These are phyloP conservation scores for Coniochaeta sp. DNA, from an alignment of 2,329 filamentous ascomycete species.

Conservation along the genomic window DNA sequence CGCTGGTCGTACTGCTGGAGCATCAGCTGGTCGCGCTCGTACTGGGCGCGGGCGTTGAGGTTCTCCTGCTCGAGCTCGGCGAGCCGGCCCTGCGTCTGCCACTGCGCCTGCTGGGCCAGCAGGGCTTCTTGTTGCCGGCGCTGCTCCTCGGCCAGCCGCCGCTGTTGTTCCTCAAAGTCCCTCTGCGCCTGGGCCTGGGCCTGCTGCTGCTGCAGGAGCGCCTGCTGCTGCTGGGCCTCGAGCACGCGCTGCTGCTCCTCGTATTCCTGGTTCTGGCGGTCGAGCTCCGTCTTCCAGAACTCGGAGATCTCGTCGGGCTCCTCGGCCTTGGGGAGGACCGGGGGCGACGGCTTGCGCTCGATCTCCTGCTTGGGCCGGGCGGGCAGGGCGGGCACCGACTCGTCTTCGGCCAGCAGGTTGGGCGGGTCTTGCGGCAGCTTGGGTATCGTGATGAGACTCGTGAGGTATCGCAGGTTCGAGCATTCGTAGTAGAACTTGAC, in stretches of 20 bases:
- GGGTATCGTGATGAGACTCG: conserved; percentile 90
- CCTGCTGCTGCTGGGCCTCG: conserved; percentile 78
- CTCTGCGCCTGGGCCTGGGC: conserved; percentile 78
- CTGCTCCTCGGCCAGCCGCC: conserved; percentile 80
- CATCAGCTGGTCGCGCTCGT: conserved; percentile 95
- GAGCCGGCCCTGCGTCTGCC: conserved; percentile 91
- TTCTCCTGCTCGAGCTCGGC: conserved; percentile 95
- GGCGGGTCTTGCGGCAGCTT: conserved; percentile 93
- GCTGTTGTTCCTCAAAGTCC: conserved; percentile 96
- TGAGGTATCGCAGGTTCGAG: conserved; percentile 93
- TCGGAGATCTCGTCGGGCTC: conserved; percentile 95
- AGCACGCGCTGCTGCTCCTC: conserved; percentile 88
- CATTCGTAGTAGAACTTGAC: conserved; percentile 99
- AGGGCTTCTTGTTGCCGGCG: conserved; percentile 85
- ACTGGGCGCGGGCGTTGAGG: conserved; percentile 86
- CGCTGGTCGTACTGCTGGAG: conserved; percentile 93
- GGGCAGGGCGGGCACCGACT: conserved; percentile 75
- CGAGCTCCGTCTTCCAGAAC: conserved; percentile 94
- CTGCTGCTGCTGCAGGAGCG: conserved; percentile 74
- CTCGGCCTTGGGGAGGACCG: conserved; percentile 58
- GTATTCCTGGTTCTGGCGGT: conserved; percentile 87
- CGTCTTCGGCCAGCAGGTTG: conserved; percentile 79
- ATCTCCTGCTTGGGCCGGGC: conserved; percentile 71
- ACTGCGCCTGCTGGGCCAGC: conserved; percentile 78
- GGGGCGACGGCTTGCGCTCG: conserved; percentile 61